These are phyloP conservation scores for Saccharomycopsis javanensis DNA, from an alignment of 805 yeast genomes.

Conservation along the genomic window DNA sequence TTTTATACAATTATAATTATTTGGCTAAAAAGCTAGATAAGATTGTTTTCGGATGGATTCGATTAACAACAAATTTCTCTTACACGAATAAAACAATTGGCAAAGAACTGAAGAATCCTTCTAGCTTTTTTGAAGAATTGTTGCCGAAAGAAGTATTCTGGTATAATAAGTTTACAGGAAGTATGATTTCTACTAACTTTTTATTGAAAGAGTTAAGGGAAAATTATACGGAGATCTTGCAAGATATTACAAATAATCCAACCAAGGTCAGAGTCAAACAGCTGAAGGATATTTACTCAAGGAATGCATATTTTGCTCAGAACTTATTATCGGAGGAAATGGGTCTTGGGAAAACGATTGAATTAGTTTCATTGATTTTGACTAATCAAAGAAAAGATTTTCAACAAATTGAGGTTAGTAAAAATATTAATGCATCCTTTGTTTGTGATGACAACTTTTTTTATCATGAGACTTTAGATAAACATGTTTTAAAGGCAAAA, in stretches of 20 bases:
- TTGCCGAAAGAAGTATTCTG: constrained; percentile 25
- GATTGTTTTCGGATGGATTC: constrained; percentile 47
- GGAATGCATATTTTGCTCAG: constrained; percentile 27
- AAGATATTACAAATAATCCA: neutral
- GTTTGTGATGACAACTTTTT: constrained; percentile 27
- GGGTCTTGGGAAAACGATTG: constrained; percentile 96
- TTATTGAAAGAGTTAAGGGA: constrained; percentile 25
- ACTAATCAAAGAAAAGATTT: constrained; percentile 42
- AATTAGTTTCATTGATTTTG: constrained; percentile 55
- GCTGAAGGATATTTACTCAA: neutral
- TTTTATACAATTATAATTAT: constrained; percentile 24
- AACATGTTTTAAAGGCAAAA: constrained; percentile 41
- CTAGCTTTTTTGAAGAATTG: constrained; percentile 15
- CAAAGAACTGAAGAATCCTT: neutral
- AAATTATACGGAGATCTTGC: constrained; percentile 10
- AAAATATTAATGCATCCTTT: constrained; percentile 2
- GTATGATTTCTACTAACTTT: constrained; percentile 29
- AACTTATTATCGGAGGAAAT: constrained; percentile 89
- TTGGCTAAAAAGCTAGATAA: constrained; percentile 23
- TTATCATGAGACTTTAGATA: constrained; percentile 33
- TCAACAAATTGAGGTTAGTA: neutral
- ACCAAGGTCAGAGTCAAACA: neutral
- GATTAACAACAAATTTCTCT: constrained; percentile 18
- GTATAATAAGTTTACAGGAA: constrained; percentile 44
- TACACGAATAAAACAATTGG: too few species aligned